A percentile compares a stretch with the other conserved stretches of the same genome.
Conservation (phyloP, 2,329 filamentous ascomycete genomes). For the Cytospora paraplurivora region DNA sequence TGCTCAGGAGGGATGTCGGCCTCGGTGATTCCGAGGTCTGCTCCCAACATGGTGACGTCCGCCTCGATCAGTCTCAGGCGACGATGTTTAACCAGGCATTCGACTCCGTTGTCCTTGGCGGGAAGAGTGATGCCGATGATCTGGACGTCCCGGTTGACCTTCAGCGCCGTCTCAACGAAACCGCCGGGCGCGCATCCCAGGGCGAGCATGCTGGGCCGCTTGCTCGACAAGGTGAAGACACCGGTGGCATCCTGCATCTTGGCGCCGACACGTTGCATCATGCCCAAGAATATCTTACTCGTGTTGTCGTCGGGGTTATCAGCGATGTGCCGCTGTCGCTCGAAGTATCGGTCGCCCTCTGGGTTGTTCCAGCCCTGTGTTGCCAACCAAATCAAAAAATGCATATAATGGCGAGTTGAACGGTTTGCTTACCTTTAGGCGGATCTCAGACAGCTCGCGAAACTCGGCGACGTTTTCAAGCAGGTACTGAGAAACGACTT, state of each 20-base stretch:
- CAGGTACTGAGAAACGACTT: constrained; percentile 15
- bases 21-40: constrained; percentile 44
- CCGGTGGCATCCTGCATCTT: constrained; percentile 43
- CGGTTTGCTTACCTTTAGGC: constrained; percentile 9
- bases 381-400: background rate
- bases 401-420: background rate
- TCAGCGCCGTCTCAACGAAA: constrained; percentile 45
- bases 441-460: constrained; percentile 11
- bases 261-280: constrained; percentile 47
- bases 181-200: constrained; percentile 60
- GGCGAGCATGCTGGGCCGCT: constrained; percentile 48
- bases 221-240: constrained; percentile 35
- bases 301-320: constrained; percentile 37
- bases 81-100: constrained; percentile 14
- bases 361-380: constrained; percentile 48
- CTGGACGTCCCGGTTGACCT: constrained; percentile 38
- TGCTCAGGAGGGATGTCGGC: constrained; percentile 39
- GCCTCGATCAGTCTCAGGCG: constrained; percentile 13
- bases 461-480: constrained; percentile 19
- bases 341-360: constrained; percentile 46
- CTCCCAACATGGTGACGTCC: constrained; percentile 56
- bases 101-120: constrained; percentile 13
- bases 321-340: constrained; percentile 41
- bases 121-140: constrained; percentile 33
- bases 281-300: constrained; percentile 39